phyloP scores from a whole-genome alignment of 257 asterid genomes.

The Nicotiana attenuata region DNA sequence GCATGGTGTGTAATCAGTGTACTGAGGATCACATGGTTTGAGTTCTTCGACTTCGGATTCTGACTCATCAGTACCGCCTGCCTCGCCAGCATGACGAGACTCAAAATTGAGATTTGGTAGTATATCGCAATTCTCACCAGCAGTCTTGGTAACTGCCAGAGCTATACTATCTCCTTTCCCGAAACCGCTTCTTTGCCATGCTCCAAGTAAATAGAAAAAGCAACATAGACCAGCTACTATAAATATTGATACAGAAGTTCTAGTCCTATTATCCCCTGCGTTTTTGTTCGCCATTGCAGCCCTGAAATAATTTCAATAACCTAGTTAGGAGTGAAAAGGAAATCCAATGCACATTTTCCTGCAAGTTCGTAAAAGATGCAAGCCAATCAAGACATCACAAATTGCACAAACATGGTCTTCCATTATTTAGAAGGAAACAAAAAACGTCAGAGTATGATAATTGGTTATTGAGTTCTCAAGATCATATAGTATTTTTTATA shows the following conservation, averaged over 20 bases:
- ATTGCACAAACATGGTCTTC: not conserved
- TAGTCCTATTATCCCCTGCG: constrained; percentile 65
- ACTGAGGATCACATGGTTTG: constrained; percentile 62
- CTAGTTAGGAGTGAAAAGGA: constrained; percentile 7
- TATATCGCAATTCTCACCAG: constrained; percentile 54
- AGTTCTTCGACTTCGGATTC: constrained; percentile 36
- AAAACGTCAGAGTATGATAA: not conserved
- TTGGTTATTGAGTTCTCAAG: not conserved
- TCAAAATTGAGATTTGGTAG: constrained; percentile 80
- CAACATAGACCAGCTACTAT: constrained; percentile 88
- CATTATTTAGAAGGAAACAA: not conserved
- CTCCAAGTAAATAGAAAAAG: constrained; percentile 91
- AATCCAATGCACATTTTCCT: not conserved
- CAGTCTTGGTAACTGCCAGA: constrained; percentile 63
- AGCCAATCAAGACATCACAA: not conserved
- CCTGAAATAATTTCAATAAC: constrained; percentile 41
- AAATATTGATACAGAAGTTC: constrained; percentile 75
- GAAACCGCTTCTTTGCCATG: constrained; percentile 95
- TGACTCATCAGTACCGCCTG: constrained; percentile 57
- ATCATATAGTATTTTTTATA: not conserved
- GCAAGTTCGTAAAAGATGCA: not conserved
- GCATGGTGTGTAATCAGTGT: constrained; percentile 91
- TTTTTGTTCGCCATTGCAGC: constrained; percentile 69
- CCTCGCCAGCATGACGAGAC: constrained; percentile 72
- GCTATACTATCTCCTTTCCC: constrained; percentile 97